Conservation (phyloP, 441 rosid genomes). For the Erodium moschatum region DNA sequence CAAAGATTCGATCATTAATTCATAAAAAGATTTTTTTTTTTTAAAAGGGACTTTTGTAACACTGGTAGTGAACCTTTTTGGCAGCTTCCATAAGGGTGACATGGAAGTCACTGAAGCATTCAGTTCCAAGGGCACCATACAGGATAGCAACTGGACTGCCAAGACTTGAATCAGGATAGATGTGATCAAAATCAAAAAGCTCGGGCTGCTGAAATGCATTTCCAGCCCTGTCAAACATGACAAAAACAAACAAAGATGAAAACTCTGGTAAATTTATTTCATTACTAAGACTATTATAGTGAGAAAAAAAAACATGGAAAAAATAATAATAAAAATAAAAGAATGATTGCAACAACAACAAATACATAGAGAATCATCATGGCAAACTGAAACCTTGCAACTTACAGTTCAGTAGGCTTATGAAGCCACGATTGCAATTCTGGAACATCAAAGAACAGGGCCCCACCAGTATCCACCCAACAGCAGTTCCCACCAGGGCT, state of each 20-base stretch:
- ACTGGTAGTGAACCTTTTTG: conserved; percentile 42
- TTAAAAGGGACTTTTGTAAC: conserved; percentile 8
- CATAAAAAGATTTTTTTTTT: background rate
- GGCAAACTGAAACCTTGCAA: conserved; percentile 17
- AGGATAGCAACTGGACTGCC: conserved; percentile 64
- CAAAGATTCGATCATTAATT: background rate
- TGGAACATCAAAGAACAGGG: conserved; percentile 59
- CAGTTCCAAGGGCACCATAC: conserved; percentile 91
- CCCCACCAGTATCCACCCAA: conserved; percentile 88
- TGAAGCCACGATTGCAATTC: conserved; percentile 64
- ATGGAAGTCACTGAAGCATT: conserved; percentile 79
- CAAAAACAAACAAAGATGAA: conserved; percentile 18
- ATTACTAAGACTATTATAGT: background rate
- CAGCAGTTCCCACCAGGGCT: conserved; percentile 71
- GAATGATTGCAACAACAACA: conserved; percentile 1
- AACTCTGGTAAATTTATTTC: conserved; percentile 1
- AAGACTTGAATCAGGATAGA: conserved; percentile 56
- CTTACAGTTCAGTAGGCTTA: conserved; percentile 43
- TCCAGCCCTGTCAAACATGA: conserved; percentile 41
- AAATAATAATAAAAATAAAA: background rate
- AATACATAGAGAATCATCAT: conserved; percentile 9
- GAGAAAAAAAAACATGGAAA: no score
- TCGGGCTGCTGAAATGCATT: conserved; percentile 73
- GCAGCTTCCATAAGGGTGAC: conserved; percentile 57
- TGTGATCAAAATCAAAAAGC: conserved; percentile 85